A percentile compares a stretch with the other conserved stretches of the same genome.
These are phyloP conservation scores for Penicillium coffeae DNA, from an alignment of 495 filamentous ascomycete genomes.

Conservation along the genomic window DNA sequence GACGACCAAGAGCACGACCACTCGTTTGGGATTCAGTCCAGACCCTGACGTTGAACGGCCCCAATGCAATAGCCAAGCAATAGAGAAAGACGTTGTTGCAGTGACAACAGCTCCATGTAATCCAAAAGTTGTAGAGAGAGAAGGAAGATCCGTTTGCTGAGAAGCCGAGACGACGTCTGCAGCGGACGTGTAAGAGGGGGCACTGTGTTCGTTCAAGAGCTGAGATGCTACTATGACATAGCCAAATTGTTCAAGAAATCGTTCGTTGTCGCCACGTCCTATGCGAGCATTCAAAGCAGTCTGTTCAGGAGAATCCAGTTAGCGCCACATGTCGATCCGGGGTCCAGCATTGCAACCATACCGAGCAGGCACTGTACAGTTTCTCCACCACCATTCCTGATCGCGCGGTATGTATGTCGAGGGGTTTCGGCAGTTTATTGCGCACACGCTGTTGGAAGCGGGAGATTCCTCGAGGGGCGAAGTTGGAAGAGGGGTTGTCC, in stretches of 20 bases:
- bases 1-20: constrained; percentile 56
- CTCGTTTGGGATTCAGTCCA: constrained; percentile 39
- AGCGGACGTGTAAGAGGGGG: constrained; percentile 44
- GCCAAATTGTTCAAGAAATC: constrained; percentile 91
- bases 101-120: constrained; percentile 51
- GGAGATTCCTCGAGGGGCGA: constrained; percentile 71
- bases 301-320: constrained; percentile 25
- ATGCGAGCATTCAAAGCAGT: constrained; percentile 65
- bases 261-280: constrained; percentile 74
- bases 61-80: constrained; percentile 75
- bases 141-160: constrained; percentile 32
- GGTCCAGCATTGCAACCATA: constrained; percentile 30
- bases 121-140: constrained; percentile 42
- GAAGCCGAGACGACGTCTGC: constrained; percentile 35
- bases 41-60: constrained; percentile 33
- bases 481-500: constrained; percentile 45
- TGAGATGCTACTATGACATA: constrained; percentile 95
- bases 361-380: constrained; percentile 57
- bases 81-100: constrained; percentile 56
- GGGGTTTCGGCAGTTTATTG: constrained; percentile 57
- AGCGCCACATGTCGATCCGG: constrained; percentile 2
- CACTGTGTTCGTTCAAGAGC: constrained; percentile 67
- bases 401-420: constrained; percentile 54
- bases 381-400: constrained; percentile 44
- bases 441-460: constrained; percentile 64